Conservation (phyloP, 1,139 yeast species). For the Kurtzmaniella natalensis region DNA sequence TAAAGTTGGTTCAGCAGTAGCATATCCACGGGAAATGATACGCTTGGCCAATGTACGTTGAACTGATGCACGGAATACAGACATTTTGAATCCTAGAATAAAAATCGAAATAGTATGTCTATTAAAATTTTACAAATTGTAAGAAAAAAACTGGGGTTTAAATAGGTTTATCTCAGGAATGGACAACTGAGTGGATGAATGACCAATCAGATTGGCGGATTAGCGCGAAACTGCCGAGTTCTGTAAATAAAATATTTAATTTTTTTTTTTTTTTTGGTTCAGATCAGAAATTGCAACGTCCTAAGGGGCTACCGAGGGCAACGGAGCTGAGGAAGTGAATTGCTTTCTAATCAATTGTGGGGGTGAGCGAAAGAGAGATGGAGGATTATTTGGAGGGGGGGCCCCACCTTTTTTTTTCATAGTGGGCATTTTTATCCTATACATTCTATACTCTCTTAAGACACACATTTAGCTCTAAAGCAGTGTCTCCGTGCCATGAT, state of each 20-base stretch:
- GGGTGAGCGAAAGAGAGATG: neutral
- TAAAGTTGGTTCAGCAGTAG: conserved; percentile 60
- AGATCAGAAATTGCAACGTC: too few species aligned
- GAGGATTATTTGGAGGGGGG: conserved; percentile 1
- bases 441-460: too few species aligned
- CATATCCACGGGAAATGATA: conserved; percentile 39
- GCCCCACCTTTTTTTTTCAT: too few species aligned
- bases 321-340: too few species aligned
- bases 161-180: neutral
- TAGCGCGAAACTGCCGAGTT: conserved; percentile 1
- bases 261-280: too few species aligned
- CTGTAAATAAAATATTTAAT: too few species aligned
- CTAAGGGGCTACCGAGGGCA: too few species aligned
- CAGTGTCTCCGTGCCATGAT: conserved; percentile 1
- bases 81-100: too few species aligned
- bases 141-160: conserved; percentile 1
- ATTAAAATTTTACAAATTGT: neutral
- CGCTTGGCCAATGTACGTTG: conserved; percentile 34
- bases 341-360: too few species aligned
- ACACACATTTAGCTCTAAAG: too few species aligned
- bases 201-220: conserved; percentile 1
- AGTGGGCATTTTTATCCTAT: too few species aligned
- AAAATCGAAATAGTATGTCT: too few species aligned
- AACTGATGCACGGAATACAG: conserved; percentile 33
- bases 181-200: neutral